A percentile compares a stretch with the other conserved stretches of the same genome.
These are phyloP conservation scores for Pisolithus marmoratus DNA, from an alignment of 768 basidiomycete genomes.

Conservation along the genomic window DNA sequence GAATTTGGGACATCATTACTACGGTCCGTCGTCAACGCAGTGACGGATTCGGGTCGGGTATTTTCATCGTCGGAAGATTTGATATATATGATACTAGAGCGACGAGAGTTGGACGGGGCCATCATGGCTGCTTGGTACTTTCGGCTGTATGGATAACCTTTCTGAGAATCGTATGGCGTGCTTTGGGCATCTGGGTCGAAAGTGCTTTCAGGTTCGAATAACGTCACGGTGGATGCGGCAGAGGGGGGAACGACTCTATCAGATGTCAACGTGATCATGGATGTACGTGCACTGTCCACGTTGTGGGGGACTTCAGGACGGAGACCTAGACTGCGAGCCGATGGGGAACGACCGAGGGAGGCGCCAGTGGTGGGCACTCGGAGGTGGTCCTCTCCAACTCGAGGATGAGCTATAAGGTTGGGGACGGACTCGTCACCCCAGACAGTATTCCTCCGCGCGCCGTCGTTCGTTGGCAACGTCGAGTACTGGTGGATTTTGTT, in stretches of 20 bases:
- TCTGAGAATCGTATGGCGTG: constrained; percentile 50
- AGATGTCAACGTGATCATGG: constrained; percentile 37
- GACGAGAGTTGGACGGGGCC: constrained; percentile 29
- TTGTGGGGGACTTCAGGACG: constrained; percentile 46
- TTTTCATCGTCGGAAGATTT: constrained; percentile 44
- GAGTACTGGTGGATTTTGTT: constrained; percentile 35
- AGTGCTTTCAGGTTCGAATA: constrained; percentile 42
- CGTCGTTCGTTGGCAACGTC: constrained; percentile 35
- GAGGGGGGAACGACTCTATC: constrained; percentile 37
- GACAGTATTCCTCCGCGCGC: constrained; percentile 43
- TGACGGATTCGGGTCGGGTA: constrained; percentile 2
- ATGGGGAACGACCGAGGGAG: constrained; percentile 31
- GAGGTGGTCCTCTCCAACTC: constrained; percentile 29
- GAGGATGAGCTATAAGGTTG: constrained; percentile 25
- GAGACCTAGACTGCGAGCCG: constrained; percentile 42
- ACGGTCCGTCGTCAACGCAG: not conserved
- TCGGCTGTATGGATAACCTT: constrained; percentile 11
- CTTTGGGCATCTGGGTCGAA: constrained; percentile 42
- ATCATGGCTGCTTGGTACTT: constrained; percentile 16
- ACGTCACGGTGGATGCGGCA: constrained; percentile 54
- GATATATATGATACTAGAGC: constrained; percentile 62
- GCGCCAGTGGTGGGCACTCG: constrained; percentile 10
- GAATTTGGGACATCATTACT: constrained; percentile 8
- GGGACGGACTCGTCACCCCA: constrained; percentile 38
- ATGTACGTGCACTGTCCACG: constrained; percentile 47